These are phyloP conservation scores for Russula lepida DNA, from an alignment of 768 basidiomycete species.

Conservation along the genomic window DNA sequence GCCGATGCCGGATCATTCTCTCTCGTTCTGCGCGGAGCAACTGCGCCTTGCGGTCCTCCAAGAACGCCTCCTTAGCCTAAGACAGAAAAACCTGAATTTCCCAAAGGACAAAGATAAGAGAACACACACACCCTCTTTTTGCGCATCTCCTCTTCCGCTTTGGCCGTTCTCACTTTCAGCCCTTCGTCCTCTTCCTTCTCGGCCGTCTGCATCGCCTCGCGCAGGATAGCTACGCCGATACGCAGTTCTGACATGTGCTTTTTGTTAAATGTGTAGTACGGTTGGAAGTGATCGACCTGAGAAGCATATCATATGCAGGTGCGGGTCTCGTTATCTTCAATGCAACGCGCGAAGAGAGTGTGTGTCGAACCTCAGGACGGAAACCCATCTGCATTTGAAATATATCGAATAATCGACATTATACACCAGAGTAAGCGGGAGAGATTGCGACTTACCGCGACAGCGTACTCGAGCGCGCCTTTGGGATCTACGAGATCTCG, in stretches of 20 bases:
- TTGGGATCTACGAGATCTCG: conserved; percentile 56
- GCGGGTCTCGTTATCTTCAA: neutral
- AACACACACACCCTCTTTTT: conserved; percentile 42
- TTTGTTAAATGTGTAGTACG: conserved; percentile 57
- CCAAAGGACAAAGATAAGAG: neutral
- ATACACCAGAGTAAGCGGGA: conserved; percentile 34
- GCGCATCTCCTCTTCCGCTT: conserved; percentile 45
- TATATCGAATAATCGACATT: neutral
- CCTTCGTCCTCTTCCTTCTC: conserved; percentile 40
- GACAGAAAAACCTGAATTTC: neutral
- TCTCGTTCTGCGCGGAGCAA: conserved; percentile 51
- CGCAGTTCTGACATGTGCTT: conserved; percentile 45
- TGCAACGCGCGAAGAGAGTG: too few species aligned
- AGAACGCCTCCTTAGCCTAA: conserved; percentile 69
- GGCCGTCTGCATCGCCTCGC: conserved; percentile 49
- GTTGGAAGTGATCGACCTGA: conserved; percentile 66
- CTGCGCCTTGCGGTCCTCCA: conserved; percentile 67
- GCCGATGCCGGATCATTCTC: conserved; percentile 23
- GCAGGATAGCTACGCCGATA: conserved; percentile 57
- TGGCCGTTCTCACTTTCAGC: conserved; percentile 47
- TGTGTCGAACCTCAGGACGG: conserved; percentile 45
- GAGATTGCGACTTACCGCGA: conserved; percentile 45
- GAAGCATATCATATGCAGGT: neutral
- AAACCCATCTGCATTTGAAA: conserved; percentile 32
- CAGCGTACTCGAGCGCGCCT: conserved; percentile 72